Evolutionary conservation across 495 filamentous ascomycete species (phyloP).

Genomic region (Articulospora tetracladia): DNA sequence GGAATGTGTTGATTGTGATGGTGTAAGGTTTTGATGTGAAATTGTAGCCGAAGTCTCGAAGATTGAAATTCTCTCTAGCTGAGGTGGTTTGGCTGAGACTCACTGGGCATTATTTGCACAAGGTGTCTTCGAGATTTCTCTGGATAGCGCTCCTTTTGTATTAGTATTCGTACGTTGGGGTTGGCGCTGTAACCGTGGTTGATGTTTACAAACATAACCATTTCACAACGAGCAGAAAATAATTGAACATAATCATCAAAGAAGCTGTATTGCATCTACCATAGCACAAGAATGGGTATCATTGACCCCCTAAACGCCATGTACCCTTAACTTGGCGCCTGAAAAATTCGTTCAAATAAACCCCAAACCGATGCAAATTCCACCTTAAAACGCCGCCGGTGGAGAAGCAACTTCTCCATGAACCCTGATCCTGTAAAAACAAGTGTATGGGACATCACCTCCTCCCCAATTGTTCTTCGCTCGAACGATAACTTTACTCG

Average conservation of each 20-base stretch:
- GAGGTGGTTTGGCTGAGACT: too few species aligned
- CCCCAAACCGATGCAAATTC: background rate
- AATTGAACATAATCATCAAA: background rate
- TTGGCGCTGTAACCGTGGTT: too few species aligned
- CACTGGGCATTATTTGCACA: too few species aligned
- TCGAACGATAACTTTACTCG: constrained; percentile 43
- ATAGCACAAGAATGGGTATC: background rate
- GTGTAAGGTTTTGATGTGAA: too few species aligned
- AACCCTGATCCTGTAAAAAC: constrained; percentile 56
- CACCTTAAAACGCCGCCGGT: background rate
- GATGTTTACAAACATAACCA: background rate
- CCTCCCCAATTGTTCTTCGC: constrained; percentile 50
- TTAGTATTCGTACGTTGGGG: too few species aligned
- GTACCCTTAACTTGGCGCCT: background rate
- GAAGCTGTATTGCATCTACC: background rate
- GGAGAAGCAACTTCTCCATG: constrained; percentile 36
- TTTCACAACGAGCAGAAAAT: background rate
- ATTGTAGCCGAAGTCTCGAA: too few species aligned
- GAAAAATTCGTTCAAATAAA: too few species aligned
- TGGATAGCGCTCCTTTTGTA: too few species aligned
- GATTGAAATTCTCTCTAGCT: too few species aligned
- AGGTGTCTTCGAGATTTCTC: too few species aligned
- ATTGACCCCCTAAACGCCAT: background rate
- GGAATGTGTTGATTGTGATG: too few species aligned
- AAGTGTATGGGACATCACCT: constrained; percentile 44